Base-by-base conservation (phyloP, 169 alveolate genomes). In the Plasmodium ovale region DNA sequence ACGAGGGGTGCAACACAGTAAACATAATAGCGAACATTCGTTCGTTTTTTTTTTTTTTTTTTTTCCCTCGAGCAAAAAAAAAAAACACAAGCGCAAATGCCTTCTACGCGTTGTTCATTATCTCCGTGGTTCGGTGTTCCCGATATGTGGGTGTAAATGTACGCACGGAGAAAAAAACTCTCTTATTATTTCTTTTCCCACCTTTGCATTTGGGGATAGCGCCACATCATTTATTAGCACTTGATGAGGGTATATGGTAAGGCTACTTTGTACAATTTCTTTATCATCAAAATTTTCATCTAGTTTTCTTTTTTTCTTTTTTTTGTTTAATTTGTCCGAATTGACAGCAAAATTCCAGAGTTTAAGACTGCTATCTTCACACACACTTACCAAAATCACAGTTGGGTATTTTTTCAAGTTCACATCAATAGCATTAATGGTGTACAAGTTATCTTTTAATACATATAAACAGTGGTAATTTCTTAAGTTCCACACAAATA, bases 341-440 rank as follows among this genome's bases (percentile, higher is more conserved):
- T 84, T 51, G 14, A 84, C 21, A 19, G 31, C 29, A 68, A 54
- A 84, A 14, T 54, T 84, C 91, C 91, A 84, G 19, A 84, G 21
- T 37, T 69, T 84, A 27, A 84, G 68, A 84, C 91, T 68, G 47
- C 67, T 68, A 19, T 84, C 91, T 47, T 84, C 91, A 84, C 91
- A 84, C 21, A 84, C 91, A 68, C 91, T 84, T 35, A 84, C 91
- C 3, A 84, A 39, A 25, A 69, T 35, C 25, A 69, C 35, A 7
- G 44, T 35, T 19, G 91, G 91, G 21, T 53, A 84, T 21, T 49
- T 35, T n/a, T 56, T 84, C 23, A 84, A 58, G 56, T 84, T 84
- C 4, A 84, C 58, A 37, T 67, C 91, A n/a, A 84, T 84, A 9
- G 91, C 67, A 58, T 84, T 84, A 47, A 84, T 84, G 25, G 91